These are phyloP conservation scores for Geotrichum histeridarum DNA, from an alignment of 1,139 yeast species.

Conservation along the genomic window DNA sequence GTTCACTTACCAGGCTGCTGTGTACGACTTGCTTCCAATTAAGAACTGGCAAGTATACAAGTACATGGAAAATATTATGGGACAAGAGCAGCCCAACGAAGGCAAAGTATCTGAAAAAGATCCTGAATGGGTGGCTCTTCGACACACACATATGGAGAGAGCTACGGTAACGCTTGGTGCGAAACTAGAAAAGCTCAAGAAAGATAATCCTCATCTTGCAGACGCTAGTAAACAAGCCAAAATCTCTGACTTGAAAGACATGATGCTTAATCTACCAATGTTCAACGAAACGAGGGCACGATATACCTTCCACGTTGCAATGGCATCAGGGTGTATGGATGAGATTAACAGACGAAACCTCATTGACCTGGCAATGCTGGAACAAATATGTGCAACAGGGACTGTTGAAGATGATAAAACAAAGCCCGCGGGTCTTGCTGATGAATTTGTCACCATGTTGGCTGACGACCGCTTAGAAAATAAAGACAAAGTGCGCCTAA, in stretches of 20 bases:
- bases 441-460: conserved; percentile 56
- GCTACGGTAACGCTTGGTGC: conserved; percentile 60
- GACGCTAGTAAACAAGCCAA: conserved; percentile 32
- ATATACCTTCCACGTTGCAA: conserved; percentile 38
- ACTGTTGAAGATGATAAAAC: conserved; percentile 60
- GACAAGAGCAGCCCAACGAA: conserved; percentile 44
- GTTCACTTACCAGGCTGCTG: conserved; percentile 91
- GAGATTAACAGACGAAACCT: conserved; percentile 33
- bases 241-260: conserved; percentile 39
- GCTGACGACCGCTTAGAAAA: conserved; percentile 47
- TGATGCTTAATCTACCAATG: conserved; percentile 42
- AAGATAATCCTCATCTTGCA: conserved; percentile 57
- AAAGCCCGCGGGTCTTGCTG: conserved; percentile 58
- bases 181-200: conserved; percentile 61
- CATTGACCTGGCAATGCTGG: conserved; percentile 35
- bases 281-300: conserved; percentile 39
- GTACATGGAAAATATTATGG: conserved; percentile 58
- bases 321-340: conserved; percentile 42
- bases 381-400: conserved; percentile 73
- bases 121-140: conserved; percentile 65
- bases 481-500: conserved; percentile 67
- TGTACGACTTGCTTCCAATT: conserved; percentile 60
- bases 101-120: conserved; percentile 58
- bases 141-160: conserved; percentile 74
- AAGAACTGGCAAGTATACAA: conserved; percentile 47